A percentile compares a stretch with the other conserved stretches of the same genome.
Conservation (phyloP, 495 filamentous ascomycete genomes). For the Xylaria scruposa region DNA sequence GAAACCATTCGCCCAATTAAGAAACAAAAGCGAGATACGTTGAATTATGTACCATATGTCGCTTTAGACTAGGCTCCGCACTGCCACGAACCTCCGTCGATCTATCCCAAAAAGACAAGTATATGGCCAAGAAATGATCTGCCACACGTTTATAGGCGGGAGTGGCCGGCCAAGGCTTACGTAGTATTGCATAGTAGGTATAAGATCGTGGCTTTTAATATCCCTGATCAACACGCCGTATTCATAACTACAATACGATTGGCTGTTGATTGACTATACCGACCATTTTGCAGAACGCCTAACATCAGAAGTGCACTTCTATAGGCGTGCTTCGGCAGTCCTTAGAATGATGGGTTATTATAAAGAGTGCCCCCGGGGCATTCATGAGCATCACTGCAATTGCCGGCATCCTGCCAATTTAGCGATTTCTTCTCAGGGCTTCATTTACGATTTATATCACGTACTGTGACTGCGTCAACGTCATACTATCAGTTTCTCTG, state of each 20-base stretch:
- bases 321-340: background rate
- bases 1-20: slow-evolving; percentile 8
- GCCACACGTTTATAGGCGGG: background rate
- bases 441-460: background rate
- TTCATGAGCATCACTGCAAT: background rate
- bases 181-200: background rate
- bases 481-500: background rate
- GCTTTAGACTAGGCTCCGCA: background rate
- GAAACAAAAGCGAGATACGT: slow-evolving; percentile 5
- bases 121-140: slow-evolving; percentile 22
- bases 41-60: too few relatives aligned
- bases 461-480: background rate
- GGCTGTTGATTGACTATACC: slow-evolving; percentile 19
- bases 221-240: slow-evolving; percentile 33
- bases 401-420: background rate
- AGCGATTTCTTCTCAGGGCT: background rate
- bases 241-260: slow-evolving; percentile 35
- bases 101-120: slow-evolving; percentile 12
- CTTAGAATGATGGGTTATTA: slow-evolving; percentile 10
- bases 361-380: slow-evolving; percentile 9
- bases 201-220: background rate
- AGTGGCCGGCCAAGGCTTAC: background rate
- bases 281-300: slow-evolving; percentile 14
- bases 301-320: slow-evolving; percentile 2
- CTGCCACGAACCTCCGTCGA: slow-evolving; percentile 2